These are phyloP conservation scores for Cymbidium sinense DNA, from an alignment of 106 monocot species.

Conservation along the genomic window DNA sequence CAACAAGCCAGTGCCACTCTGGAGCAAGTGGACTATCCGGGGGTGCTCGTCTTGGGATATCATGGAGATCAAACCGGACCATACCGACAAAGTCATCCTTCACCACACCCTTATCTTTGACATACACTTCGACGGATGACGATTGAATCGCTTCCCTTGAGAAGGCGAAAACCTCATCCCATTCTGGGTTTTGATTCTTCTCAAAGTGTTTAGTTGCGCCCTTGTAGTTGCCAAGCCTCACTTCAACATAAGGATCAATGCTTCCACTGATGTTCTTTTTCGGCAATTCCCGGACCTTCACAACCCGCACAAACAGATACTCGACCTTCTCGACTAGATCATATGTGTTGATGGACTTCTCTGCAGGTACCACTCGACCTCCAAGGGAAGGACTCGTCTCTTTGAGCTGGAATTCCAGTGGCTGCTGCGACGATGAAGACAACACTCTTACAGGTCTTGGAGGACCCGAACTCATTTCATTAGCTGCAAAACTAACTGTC, in stretches of 20 bases:
- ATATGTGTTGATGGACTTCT: conserved; percentile 36
- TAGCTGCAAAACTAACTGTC: neutral
- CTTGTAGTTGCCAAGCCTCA: conserved; percentile 76
- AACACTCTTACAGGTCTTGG: neutral
- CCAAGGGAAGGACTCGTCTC: conserved; percentile 44
- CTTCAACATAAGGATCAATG: conserved; percentile 29
- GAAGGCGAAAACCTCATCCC: conserved; percentile 79
- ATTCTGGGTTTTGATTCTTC: conserved; percentile 14
- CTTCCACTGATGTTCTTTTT: neutral
- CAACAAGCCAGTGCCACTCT: conserved; percentile 68
- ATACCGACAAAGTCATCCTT: conserved; percentile 52
- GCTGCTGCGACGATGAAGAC: conserved; percentile 17
- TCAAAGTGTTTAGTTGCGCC: conserved; percentile 31
- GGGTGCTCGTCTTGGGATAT: conserved; percentile 57
- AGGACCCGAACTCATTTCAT: neutral
- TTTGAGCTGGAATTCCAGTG: conserved; percentile 53
- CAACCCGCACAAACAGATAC: conserved; percentile 60
- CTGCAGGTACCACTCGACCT: conserved; percentile 1
- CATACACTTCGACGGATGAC: conserved; percentile 46
- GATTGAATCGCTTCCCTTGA: conserved; percentile 64
- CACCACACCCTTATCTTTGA: conserved; percentile 26
- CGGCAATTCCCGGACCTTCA: conserved; percentile 30
- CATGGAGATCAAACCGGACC: conserved; percentile 50
- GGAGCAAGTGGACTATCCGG: conserved; percentile 81
- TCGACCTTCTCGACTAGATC: conserved; percentile 61